Conservation (phyloP, 352 stramenopile species). For the Phytophthora citricola region DNA sequence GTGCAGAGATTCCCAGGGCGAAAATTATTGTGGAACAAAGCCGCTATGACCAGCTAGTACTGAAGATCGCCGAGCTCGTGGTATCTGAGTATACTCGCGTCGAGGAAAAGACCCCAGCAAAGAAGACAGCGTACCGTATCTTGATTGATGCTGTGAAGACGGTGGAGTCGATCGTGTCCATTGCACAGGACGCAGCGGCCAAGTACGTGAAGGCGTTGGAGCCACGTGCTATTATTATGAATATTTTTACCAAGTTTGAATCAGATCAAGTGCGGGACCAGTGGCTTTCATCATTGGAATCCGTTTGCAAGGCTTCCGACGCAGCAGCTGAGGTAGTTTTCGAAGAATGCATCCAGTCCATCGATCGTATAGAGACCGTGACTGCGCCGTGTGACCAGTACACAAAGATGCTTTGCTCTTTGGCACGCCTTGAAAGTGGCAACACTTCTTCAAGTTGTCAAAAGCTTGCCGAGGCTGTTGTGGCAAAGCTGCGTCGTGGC, state of each 20-base stretch:
- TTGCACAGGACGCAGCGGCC: constrained; percentile 64
- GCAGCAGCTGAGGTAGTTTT: constrained; percentile 58
- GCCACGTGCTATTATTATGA: constrained; percentile 52
- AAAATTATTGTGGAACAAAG: constrained; percentile 65
- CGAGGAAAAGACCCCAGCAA: constrained; percentile 35
- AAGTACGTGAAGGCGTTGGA: constrained; percentile 67
- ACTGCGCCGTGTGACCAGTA: constrained; percentile 75
- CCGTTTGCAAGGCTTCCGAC: constrained; percentile 62
- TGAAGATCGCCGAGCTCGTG: constrained; percentile 83
- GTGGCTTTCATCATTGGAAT: constrained; percentile 84
- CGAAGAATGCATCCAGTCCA: constrained; percentile 70
- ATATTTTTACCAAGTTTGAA: constrained; percentile 67
- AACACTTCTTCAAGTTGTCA: constrained; percentile 55
- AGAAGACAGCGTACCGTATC: constrained; percentile 72
- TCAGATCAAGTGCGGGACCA: constrained; percentile 86
- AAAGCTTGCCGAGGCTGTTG: constrained; percentile 55
- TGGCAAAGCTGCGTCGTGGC: constrained; percentile 66
- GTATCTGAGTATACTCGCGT: constrained; percentile 69
- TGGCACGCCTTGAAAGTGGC: constrained; percentile 65
- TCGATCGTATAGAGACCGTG: constrained; percentile 71
- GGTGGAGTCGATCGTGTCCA: constrained; percentile 79
- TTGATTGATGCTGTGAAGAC: constrained; percentile 88
- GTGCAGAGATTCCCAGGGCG: constrained; percentile 28
- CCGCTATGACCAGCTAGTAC: constrained; percentile 74
- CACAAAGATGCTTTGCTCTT: constrained; percentile 69